phyloP scores from a whole-genome alignment of 176 grass and related monocot genomes.

The Leersia perrieri region DNA sequence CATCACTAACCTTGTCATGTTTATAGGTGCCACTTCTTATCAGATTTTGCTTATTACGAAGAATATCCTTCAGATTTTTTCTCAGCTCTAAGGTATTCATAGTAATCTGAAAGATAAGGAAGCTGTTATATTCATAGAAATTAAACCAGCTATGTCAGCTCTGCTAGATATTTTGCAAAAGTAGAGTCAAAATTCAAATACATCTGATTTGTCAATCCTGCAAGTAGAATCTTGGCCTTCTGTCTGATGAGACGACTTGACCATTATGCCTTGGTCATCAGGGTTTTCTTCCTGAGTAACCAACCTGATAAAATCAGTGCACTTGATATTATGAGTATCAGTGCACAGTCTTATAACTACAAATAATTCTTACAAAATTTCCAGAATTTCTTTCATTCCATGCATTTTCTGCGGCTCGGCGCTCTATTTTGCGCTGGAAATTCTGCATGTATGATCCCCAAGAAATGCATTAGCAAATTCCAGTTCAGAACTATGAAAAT shows the following conservation, averaged over 20 bases:
- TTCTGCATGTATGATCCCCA: constrained; percentile 18
- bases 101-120: constrained; percentile 21
- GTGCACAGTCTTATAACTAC: neutral
- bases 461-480: neutral
- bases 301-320: neutral
- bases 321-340: neutral
- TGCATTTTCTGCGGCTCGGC: constrained; percentile 20
- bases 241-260: neutral
- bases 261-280: neutral
- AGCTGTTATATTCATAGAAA: neutral
- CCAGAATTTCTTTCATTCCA: constrained; percentile 9
- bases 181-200: constrained; percentile 3
- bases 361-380: constrained; percentile 1
- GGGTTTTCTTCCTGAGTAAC: constrained; percentile 18
- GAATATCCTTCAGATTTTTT: constrained; percentile 30
- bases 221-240: neutral
- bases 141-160: neutral
- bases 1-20: constrained; percentile 28
- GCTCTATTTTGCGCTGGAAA: neutral
- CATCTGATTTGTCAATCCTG: constrained; percentile 14
- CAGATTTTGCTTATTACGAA: constrained; percentile 45
- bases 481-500: neutral
- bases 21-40: constrained; percentile 28
- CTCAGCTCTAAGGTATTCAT: constrained; percentile 44
- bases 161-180: neutral